phyloP scores from a whole-genome alignment of 1,284 basidiomycete species.

The Austroboletus niveus region DNA sequence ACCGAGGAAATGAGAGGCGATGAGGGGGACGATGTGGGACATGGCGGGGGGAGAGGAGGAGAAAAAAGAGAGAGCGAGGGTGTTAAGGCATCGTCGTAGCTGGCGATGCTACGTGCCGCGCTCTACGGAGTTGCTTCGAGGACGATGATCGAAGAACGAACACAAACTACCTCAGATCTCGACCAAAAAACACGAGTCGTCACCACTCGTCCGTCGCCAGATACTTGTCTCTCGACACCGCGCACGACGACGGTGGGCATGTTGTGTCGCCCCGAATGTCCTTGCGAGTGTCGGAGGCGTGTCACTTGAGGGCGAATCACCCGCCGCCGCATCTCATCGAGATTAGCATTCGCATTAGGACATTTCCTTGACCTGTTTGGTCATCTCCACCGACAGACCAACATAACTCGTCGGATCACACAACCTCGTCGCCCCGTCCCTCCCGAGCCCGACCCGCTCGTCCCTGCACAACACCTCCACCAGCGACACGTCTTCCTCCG shows the following conservation, averaged over 20 bases:
- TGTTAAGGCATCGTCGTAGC: conserved; percentile 7
- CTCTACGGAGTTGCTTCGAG: conserved; percentile 32
- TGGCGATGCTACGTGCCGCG: conserved; percentile 29
- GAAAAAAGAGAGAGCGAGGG: not conserved
- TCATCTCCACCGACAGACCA: conserved; percentile 40
- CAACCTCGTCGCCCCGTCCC: conserved; percentile 28
- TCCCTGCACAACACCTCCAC: conserved; percentile 34
- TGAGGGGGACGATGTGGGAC: conserved; percentile 15
- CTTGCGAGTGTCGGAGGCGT: conserved; percentile 2
- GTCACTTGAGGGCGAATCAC: conserved; percentile 5
- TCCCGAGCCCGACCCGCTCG: conserved; percentile 27
- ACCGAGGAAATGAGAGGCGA: conserved; percentile 32
- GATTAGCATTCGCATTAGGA: conserved; percentile 6
- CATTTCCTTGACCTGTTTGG: conserved; percentile 14
- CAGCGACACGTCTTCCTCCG: conserved; percentile 28
- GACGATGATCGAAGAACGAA: conserved; percentile 30
- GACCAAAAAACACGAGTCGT: not conserved
- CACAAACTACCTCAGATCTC: conserved; percentile 3
- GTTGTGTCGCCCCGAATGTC: too few relatives aligned
- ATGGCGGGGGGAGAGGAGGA: conserved; percentile 6
- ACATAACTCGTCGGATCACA: conserved; percentile 41
- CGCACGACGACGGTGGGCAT: too few relatives aligned
- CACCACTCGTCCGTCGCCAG: not conserved
- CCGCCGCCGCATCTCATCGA: not conserved
- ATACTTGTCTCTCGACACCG: not conserved